Percentiles rank a stretch among this genome's conserved stretches.
Evolutionary conservation across 305 asterid species (phyloP).

Genomic region (Plantago coronopus): DNA sequence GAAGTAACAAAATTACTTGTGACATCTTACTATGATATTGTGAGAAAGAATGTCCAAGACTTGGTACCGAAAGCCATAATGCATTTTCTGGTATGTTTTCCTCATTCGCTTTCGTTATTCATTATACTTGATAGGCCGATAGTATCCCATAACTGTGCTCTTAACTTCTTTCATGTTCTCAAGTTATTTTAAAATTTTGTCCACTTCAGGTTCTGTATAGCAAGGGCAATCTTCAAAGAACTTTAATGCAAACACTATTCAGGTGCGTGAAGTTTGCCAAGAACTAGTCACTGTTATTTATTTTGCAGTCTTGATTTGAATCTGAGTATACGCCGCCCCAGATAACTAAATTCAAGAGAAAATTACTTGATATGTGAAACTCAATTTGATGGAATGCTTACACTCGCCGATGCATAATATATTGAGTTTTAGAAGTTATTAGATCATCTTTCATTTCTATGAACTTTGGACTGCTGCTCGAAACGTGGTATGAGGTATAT

Average conservation of each 20-base stretch:
- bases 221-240: conserved; percentile 9
- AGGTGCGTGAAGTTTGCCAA: background rate
- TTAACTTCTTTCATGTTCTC: background rate
- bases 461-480: too few relatives aligned
- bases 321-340: too few relatives aligned
- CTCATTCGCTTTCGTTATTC: background rate
- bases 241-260: conserved; percentile 7
- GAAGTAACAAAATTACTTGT: conserved; percentile 13
- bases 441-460: too few relatives aligned
- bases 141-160: background rate
- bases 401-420: too few relatives aligned
- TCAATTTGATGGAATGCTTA: too few relatives aligned
- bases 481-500: too few relatives aligned
- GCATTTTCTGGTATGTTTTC: conserved; percentile 11
- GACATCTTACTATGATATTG: conserved; percentile 16
- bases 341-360: too few relatives aligned
- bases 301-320: too few relatives aligned
- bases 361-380: too few relatives aligned
- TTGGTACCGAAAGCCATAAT: conserved; percentile 19
- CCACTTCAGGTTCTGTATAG: conserved; percentile 6
- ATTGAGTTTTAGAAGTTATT: too few relatives aligned
- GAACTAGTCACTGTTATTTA: too few relatives aligned
- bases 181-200: background rate
- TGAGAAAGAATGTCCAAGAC: conserved; percentile 16
- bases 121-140: background rate